Evolutionary conservation across 2,329 filamentous ascomycete genomes (phyloP), one percentile per base, ranked within the genome.

Genomic region (Fusarium sp.): DNA sequence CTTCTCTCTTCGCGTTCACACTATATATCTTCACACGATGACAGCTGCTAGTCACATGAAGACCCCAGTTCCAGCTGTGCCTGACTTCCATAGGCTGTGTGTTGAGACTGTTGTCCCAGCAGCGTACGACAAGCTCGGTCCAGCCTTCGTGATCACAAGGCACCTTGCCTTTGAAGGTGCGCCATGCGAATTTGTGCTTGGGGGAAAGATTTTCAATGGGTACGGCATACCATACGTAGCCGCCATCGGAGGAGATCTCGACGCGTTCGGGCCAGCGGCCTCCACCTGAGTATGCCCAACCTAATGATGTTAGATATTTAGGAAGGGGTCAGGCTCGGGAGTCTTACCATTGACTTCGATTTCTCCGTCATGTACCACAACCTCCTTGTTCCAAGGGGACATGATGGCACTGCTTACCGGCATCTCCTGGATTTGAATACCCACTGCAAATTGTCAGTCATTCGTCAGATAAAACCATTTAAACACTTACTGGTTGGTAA

Each of bases 371-470:
- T 91, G 88, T 0, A 90, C 77, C 20, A 90, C 82, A 3, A 86
- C 83, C 18, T 89, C 83, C 67, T 88, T 88, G 28, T 84, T 83
- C 78, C 82, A 80, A 0, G 89, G 89, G 0, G 84, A 80, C 86
- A 91, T 91, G 71, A 91, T 91, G 16, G 89, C 89, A 9, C 83
- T 86, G 53, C 84, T 86, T 1, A 92, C 89, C 0, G 90, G 90
- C 89, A 92, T 92, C 40, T 91, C 89, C 72, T 92, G 90, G 71
- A 91, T 92, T 65, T 85, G 86, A 64, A 90, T 88, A 0, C 88
- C 89, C 58, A 61, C 57, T 61, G 1, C 2, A 13, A 1, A n/a
- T 1, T 26, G 16, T 59, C 3, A 59, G 50, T 2, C 3, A 37
- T 5, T 8, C 3, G 2, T 9, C 12, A 10, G 0, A 44, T 15